Evolutionary conservation across 2,329 filamentous ascomycete species (phyloP), one percentile per base, ranked within the genome.

Genomic region (Fusarium austroafricanum): DNA sequence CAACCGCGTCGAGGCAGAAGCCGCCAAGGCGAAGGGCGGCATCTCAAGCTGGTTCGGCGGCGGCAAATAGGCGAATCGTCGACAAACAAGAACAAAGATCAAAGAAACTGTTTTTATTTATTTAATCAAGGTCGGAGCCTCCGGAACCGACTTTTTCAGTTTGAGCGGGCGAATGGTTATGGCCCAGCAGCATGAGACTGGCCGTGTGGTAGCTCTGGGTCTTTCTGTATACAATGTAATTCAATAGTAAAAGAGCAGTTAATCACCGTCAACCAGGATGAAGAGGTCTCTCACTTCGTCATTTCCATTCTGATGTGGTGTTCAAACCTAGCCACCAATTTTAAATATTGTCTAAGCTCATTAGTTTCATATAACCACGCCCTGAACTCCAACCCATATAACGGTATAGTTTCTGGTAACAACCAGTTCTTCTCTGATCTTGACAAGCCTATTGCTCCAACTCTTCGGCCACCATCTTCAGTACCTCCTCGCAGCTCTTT

Each of bases 31-130:
- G 43, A 97, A 97, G 89, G 88, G 89, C 74, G 91, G 91, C 68
- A 80, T 97, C 73, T 92, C 91, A 40, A 87, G 91, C 78, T 97
- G 94, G 94, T 97, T 97, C 75, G 90, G 93, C 58, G 86, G 87
- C 50, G 43, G 66, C 73, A 80, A 79, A 68, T 77, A 70, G 72
- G 54, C 33, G 15, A 20, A 35, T 39, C 18, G 17, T 44, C 59
- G 10, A 53, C 21, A 21, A 59, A 23, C 21, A 23, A 43, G 23
- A 23, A 54, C 20, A n/a, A 31, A 31, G 29, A 33, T 11, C 40
- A 61, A 59, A 65, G 46, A 44, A 59, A 40, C 50, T 59, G 9
- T 42, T 67, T 45, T 64, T 50, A 55, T 45, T 55, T 53, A 50
- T 58, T 42, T 64, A 50, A 70, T 64, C 23, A 54, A 67, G 17